Conservation (phyloP, 1,139 yeast species). For the Taphrina communis region DNA sequence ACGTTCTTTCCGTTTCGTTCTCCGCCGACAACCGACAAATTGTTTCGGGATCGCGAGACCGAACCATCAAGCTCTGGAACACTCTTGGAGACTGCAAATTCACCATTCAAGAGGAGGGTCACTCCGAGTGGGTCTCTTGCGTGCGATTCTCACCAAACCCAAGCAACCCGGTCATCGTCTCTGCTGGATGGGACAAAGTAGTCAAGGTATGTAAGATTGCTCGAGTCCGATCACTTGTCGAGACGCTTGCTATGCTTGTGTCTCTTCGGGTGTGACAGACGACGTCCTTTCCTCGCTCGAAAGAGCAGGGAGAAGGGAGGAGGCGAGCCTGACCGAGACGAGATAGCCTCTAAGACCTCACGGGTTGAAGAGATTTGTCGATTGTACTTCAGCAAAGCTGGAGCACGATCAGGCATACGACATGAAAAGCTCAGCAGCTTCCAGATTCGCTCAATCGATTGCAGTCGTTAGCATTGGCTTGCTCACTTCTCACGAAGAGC, state of each 20-base stretch:
- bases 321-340: constrained; percentile 42
- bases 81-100: constrained; percentile 97
- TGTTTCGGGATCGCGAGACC: constrained; percentile 98
- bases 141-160: constrained; percentile 91
- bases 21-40: constrained; percentile 97
- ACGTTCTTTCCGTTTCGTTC: constrained; percentile 95
- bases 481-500: constrained; percentile 14
- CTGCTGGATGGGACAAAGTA: constrained; percentile 99
- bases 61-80: constrained; percentile 99
- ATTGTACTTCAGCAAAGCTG: constrained; percentile 13
- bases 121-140: constrained; percentile 99
- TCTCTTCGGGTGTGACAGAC: constrained; percentile 24
- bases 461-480: constrained; percentile 9
- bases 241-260: background rate
- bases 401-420: constrained; percentile 1
- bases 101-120: constrained; percentile 79
- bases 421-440: background rate
- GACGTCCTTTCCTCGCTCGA: constrained; percentile 37
- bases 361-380: background rate
- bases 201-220: constrained; percentile 84
- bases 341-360: constrained; percentile 8
- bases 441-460: constrained; percentile 10
- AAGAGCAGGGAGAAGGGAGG: constrained; percentile 39
- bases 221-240: constrained; percentile 39
- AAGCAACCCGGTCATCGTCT: constrained; percentile 71